Evolutionary conservation across 257 asterid species (phyloP), one percentile per base, ranked within the genome.

Genomic region (Gentiana macrophylla): DNA sequence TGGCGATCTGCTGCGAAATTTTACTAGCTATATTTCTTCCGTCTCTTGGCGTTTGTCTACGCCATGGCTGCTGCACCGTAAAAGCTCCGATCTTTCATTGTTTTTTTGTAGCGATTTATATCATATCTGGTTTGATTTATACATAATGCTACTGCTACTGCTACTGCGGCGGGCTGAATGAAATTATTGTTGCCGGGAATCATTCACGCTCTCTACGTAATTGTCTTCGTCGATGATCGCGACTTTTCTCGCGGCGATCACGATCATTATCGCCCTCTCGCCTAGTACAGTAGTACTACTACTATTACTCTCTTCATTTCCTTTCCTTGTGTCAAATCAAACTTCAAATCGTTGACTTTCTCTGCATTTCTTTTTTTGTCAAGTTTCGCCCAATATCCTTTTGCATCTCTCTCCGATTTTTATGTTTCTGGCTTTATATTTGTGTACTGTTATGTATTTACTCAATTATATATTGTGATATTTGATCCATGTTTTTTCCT

Each of bases 211-310:
- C 8, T 38, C 44, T 38, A 38, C 44, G 44, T 38, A 38, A 38
- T 38, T 1, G 55, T 81, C 38, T 83, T 75, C 80, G 53, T 86
- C 37, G 84, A 15, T 15, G 24, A 86, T 57, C 81, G 67, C 33
- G 94, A 86, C 34, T 52, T 70, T 55, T 52, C 73, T 35, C 64
- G 64, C 32, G 72, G 63, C 33, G 70, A 72, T 15, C 24, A 15
- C 24, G 24, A 15, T 2, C 51, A 72, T 62, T 57, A 71, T 46
- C 44, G 57, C 5, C 56, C 72, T 35, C 77, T 72, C 55, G 61
- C 63, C 46, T 72, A 67, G 72, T 60, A 7, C 33, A 1, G 24
- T 37, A 47, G 36, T 24, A 13, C 5, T 3, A 1, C 43, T 32
- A 1, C 24, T 15, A 15, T 15, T 15, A 15, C 38, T 50, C 52